Base-by-base conservation (phyloP, 1,284 basidiomycete species). In the Hemileccinum hortonii region DNA sequence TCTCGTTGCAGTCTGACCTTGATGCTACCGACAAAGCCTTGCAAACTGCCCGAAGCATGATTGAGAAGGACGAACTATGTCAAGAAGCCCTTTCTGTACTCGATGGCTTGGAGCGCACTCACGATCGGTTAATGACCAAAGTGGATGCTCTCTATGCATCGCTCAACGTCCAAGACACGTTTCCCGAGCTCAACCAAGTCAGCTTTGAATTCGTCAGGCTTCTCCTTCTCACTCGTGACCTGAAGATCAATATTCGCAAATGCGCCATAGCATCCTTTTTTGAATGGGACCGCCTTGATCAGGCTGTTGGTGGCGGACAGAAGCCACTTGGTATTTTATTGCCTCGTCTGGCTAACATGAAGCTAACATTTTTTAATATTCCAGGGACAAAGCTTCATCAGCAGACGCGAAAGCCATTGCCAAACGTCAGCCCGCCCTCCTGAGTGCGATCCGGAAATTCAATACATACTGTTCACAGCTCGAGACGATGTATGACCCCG, bases 161-260 rank as follows among this genome's bases (percentile, higher is more conserved):
- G 0, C 61, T 76, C 7, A 74, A 75, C 24, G 52, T 76, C 1
- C 59, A 63, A 0, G 55, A 67, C 0, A 4, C 5, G 9, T 26
- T 26, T 8, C 24, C 24, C 7, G 36, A 38, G 19, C 37, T 39
- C 10, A 7, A 21, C 11, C 5, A 39, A 4, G 6, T 39, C 37
- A 39, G 14, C 21, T 21, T 39, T 3, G 12, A 19, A 11, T 39
- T 21, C 10, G 14, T 39, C 12, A 12, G 37, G 12, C 5, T 15
- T 19, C 37, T 39, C 14, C 37, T 39, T 19, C 37, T 74, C 43
- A 66, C 68, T 2, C 59, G 61, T 0, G 71, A 74, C 37, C 59
- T 74, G 16, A 75, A 75, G 50, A 70, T 72, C n/a, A 72, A 70
- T 44, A 72, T 75, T 24, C 59, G 66, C 0, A 72, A 70, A 42